Conservation (phyloP, 768 basidiomycete genomes). For the Leucocoprinus birnbaumii region DNA sequence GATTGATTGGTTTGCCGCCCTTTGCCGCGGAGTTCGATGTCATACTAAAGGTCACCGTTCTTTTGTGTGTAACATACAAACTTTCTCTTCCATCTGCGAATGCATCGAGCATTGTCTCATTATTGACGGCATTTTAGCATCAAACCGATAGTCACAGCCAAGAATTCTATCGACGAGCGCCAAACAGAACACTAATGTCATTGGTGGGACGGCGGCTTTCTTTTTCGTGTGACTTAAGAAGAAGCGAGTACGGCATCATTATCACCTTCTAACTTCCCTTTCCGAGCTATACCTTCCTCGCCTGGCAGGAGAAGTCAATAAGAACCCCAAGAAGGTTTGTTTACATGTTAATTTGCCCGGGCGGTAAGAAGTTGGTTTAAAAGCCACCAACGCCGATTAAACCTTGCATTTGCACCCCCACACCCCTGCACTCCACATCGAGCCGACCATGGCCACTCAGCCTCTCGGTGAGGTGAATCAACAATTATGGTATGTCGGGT, state of each 20-base stretch:
- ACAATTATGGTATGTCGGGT: slow-evolving; percentile 56
- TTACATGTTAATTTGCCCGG: slow-evolving; percentile 48
- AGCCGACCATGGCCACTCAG: slow-evolving; percentile 52
- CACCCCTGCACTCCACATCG: slow-evolving; percentile 23
- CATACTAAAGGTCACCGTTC: slow-evolving; percentile 5
- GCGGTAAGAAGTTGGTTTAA: slow-evolving; percentile 40
- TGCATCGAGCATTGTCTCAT: not conserved
- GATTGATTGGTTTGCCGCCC: slow-evolving; percentile 19
- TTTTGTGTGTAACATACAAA: slow-evolving; percentile 1
- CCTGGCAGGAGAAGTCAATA: slow-evolving; percentile 34
- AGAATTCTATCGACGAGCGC: slow-evolving; percentile 9
- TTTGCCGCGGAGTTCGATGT: slow-evolving; percentile 27
- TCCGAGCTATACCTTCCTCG: slow-evolving; percentile 44
- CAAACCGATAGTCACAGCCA: not conserved
- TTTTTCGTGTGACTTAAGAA: slow-evolving; percentile 41
- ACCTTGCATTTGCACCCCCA: slow-evolving; percentile 38
- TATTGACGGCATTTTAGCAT: slow-evolving; percentile 6
- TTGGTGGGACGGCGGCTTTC: slow-evolving; percentile 9
- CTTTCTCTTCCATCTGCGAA: slow-evolving; percentile 6
- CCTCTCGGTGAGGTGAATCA: slow-evolving; percentile 57
- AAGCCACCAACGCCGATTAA: slow-evolving; percentile 39
- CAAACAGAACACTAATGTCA: slow-evolving; percentile 2
- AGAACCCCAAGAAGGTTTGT: slow-evolving; percentile 53
- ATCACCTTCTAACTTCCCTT: slow-evolving; percentile 41
- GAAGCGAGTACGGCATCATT: slow-evolving; percentile 36